Evolutionary conservation across 306 rosid genomes (phyloP), one percentile per base, ranked within the genome.

Genomic region (Prunus mume): DNA sequence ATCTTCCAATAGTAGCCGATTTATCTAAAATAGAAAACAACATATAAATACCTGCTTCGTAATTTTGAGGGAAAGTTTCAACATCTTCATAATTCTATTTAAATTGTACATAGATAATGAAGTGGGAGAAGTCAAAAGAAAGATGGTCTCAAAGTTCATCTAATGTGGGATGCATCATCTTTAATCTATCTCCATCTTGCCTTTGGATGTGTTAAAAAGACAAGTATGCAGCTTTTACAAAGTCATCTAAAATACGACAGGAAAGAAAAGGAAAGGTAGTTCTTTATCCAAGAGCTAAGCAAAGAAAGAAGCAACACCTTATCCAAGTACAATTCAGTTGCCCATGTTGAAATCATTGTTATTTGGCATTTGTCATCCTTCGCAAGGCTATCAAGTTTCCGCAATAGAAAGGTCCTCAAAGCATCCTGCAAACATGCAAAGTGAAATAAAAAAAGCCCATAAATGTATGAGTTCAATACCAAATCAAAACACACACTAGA

Each of bases 281-380:
- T 56, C 52, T 77, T 75, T 79, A 79, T 78, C 60, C 79, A 85
- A 81, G 63, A 47, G 76, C 19, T 51, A 76, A 24, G 82, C 41
- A 76, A 38, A 10, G 56, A 80, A 76, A 71, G 63, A 41, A 77
- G 75, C 62, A 65, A 72, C 83, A 94, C 98, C 97, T 95, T 92
- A 81, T 95, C 98, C 91, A 95, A 78, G 88, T 92, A 95, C 80
- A 95, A 87, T 74, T 95, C 98, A 83, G 97, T 90, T 78, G 96
- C 71, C 97, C 97, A 95, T 22, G 98, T 92, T 82, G 98, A 92
- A 81, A 95, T 92, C 98, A 95, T 95, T 76, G 98, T 95, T 89
- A 95, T 89, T 79, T 92, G 98, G 91, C 98, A 92, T 85, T 90
- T 95, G 86, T 95, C 97, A 52, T 83, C 93, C 86, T 89, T 88